A percentile compares a stretch with the other conserved stretches of the same genome.
Evolutionary conservation across 2,329 filamentous ascomycete genomes (phyloP).

Genomic region (Sclerotinia sclerotiorum): DNA sequence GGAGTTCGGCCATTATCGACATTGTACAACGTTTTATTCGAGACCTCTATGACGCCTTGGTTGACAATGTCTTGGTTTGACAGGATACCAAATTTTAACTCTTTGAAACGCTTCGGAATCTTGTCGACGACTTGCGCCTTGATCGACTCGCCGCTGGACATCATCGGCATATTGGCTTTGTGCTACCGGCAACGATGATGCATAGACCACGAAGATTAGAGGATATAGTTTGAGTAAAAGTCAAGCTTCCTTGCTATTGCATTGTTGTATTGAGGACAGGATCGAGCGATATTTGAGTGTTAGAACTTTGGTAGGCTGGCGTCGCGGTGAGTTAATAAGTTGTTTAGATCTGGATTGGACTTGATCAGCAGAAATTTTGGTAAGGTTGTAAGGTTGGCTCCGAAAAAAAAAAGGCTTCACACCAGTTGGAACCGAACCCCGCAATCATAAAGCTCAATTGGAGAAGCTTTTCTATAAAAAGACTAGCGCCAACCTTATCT

Average conservation of each 20-base stretch:
- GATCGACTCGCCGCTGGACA: slow-evolving; percentile 42
- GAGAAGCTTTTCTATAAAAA: neutral
- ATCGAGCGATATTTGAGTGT: neutral
- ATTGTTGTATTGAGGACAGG: neutral
- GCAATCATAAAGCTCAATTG: slow-evolving; percentile 13
- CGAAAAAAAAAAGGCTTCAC: slow-evolving; percentile 15
- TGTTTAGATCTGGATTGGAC: neutral
- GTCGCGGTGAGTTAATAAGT: slow-evolving; percentile 9
- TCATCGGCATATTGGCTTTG: slow-evolving; percentile 31
- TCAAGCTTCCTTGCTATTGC: slow-evolving; percentile 5
- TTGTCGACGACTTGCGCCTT: slow-evolving; percentile 91
- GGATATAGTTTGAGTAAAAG: neutral
- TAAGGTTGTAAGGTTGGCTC: slow-evolving; percentile 20
- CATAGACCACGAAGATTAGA: neutral
- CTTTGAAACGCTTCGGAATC: slow-evolving; percentile 86
- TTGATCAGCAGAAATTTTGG: slow-evolving; percentile 19
- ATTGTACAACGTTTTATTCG: slow-evolving; percentile 92
- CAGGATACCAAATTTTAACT: slow-evolving; percentile 91
- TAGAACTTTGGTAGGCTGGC: neutral
- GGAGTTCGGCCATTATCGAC: slow-evolving; percentile 75
- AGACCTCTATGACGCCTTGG: slow-evolving; percentile 91
- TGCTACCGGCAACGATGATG: slow-evolving; percentile 12
- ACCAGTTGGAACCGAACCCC: slow-evolving; percentile 8
- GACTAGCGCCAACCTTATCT: neutral
- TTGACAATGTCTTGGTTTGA: slow-evolving; percentile 94